Percentiles rank a stretch among this genome's conserved stretches.
Conservation (phyloP, 2,329 filamentous ascomycete species). For the Thelonectria rubi region DNA sequence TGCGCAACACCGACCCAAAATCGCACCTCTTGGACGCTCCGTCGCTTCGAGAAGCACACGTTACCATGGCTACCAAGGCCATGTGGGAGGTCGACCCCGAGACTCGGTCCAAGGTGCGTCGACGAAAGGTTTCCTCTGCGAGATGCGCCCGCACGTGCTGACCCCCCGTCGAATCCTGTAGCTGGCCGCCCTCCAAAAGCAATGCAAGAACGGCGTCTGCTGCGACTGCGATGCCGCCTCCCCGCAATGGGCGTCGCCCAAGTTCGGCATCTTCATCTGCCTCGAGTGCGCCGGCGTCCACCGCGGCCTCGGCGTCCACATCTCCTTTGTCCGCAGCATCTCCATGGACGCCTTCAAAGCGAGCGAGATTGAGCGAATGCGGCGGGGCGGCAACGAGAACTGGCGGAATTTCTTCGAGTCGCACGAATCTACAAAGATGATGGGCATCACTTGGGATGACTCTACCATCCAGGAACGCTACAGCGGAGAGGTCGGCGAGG, state of each 20-base stretch:
- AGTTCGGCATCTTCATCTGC: constrained; percentile 99
- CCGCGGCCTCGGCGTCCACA: constrained; percentile 94
- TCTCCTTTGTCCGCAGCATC: constrained; percentile 96
- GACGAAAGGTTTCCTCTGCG: constrained; percentile 12
- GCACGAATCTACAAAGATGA: constrained; percentile 72
- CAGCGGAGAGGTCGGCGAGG: constrained; percentile 87
- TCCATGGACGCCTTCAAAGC: constrained; percentile 99
- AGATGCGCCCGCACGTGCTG: constrained; percentile 25
- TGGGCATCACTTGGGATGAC: constrained; percentile 80
- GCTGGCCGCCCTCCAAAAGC: constrained; percentile 92
- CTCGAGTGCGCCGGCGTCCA: constrained; percentile 95
- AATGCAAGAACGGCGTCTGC: constrained; percentile 87
- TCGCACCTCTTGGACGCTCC: constrained; percentile 12
- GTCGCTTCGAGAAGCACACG: constrained; percentile 19
- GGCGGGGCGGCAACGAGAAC: constrained; percentile 85
- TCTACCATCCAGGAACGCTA: constrained; percentile 92
- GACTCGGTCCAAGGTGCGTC: constrained; percentile 86
- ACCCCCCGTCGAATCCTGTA: constrained; percentile 49
- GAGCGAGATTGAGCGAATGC: constrained; percentile 92
- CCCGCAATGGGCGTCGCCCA: constrained; percentile 97
- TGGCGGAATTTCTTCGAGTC: constrained; percentile 89
- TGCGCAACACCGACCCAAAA: constrained; percentile 22
- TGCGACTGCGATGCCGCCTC: constrained; percentile 96
- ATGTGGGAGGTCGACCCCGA: constrained; percentile 99
- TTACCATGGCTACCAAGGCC: constrained; percentile 71